phyloP scores from a whole-genome alignment of 2,329 filamentous ascomycete genomes.

The Drechslerella dactyloides region DNA sequence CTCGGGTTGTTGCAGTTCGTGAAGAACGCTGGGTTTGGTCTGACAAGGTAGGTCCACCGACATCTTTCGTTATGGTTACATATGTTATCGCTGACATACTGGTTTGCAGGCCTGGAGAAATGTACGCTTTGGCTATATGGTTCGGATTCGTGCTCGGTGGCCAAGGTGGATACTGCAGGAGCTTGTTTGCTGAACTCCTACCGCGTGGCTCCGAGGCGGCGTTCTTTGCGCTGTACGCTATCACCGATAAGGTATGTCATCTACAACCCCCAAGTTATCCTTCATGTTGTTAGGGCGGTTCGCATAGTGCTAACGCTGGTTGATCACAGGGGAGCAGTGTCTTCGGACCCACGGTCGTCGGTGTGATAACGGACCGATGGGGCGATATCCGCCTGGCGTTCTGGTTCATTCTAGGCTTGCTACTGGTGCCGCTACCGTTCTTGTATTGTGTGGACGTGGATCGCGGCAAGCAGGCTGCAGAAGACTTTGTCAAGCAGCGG shows the following conservation, averaged over 20 bases:
- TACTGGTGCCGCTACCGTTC: conserved; percentile 81
- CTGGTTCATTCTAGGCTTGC: conserved; percentile 85
- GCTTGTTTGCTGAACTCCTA: conserved; percentile 89
- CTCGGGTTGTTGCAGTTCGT: conserved; percentile 85
- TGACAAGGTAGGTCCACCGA: conserved; percentile 59
- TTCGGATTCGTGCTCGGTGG: conserved; percentile 96
- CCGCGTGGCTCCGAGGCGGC: conserved; percentile 92
- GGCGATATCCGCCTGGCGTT: conserved; percentile 86
- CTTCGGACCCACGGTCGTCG: conserved; percentile 93
- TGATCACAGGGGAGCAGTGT: conserved; percentile 64
- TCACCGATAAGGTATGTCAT: conserved; percentile 77
- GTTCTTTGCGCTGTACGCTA: conserved; percentile 95
- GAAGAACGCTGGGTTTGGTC: conserved; percentile 74
- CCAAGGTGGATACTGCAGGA: conserved; percentile 86
- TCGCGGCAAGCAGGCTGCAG: conserved; percentile 65
- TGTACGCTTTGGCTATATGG: conserved; percentile 88
- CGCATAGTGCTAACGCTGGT: background rate
- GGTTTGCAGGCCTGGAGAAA: conserved; percentile 85
- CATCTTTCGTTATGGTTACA: too few species aligned
- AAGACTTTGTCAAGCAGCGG: conserved; percentile 28
- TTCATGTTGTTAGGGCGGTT: background rate
- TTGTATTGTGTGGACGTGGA: conserved; percentile 87
- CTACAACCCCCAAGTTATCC: conserved; percentile 64
- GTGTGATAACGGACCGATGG: conserved; percentile 83
- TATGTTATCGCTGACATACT: background rate